These are phyloP conservation scores for Vitis labrusca DNA, from an alignment of 164 flowering plant species.

Conservation along the genomic window DNA sequence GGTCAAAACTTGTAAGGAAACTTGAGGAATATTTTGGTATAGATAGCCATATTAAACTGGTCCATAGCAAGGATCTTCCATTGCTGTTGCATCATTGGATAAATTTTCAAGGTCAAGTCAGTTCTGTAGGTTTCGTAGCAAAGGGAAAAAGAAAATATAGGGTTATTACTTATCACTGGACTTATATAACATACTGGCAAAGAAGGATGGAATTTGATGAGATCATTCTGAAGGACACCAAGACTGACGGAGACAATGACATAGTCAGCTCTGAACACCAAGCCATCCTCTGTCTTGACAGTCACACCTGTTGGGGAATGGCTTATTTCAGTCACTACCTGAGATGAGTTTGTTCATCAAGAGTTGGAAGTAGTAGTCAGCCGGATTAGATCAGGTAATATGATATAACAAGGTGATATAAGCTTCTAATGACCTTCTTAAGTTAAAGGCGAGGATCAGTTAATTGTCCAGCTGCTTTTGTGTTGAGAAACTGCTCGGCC, in stretches of 20 bases:
- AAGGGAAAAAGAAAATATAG: too few relatives aligned
- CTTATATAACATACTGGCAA: conserved; percentile 38
- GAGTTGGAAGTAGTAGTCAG: conserved; percentile 5
- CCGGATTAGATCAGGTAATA: too few relatives aligned
- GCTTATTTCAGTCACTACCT: conserved; percentile 81
- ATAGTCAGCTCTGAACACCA: conserved; percentile 65
- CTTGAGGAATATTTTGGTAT: conserved; percentile 93
- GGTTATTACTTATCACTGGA: not conserved
- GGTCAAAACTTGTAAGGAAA: conserved; percentile 90
- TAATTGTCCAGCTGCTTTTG: conserved; percentile 53
- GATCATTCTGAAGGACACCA: conserved; percentile 89
- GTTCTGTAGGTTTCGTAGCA: too few relatives aligned
- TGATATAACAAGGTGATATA: not conserved
- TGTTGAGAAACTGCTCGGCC: conserved; percentile 68
- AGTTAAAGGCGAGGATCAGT: conserved; percentile 72
- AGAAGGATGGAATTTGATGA: conserved; percentile 58
- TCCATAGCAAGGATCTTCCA: conserved; percentile 84
- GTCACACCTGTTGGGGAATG: conserved; percentile 75
- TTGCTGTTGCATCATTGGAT: conserved; percentile 39
- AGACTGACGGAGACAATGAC: conserved; percentile 82
- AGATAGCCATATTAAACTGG: conserved; percentile 78
- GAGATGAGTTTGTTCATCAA: conserved; percentile 3
- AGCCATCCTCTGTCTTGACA: conserved; percentile 83
- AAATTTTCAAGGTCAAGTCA: not conserved
- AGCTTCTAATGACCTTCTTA: conserved; percentile 53